Percentiles rank a stretch among this genome's conserved stretches.
Conservation (phyloP, 2,329 filamentous ascomycete species). For the Coleophoma eucalyptorum region DNA sequence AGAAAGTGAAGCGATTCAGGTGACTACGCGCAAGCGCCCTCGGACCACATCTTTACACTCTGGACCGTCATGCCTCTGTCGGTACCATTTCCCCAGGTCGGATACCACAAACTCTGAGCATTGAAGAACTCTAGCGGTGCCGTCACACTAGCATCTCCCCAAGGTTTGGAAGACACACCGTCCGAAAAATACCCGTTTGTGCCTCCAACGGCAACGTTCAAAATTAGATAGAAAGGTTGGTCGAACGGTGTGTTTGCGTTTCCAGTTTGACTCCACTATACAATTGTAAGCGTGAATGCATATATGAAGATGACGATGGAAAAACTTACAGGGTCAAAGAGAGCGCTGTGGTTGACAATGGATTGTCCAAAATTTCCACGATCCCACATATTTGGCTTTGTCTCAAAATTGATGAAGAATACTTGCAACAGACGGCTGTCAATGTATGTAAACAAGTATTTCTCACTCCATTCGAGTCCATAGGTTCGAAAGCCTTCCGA, state of each 20-base stretch:
- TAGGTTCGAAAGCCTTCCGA: conserved; percentile 44
- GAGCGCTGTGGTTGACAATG: conserved; percentile 16
- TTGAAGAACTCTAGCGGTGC: not conserved
- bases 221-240: not conserved
- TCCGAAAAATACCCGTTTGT: not conserved
- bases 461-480: conserved; percentile 47
- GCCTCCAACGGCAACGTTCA: not conserved
- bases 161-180: not conserved
- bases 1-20: too few species aligned
- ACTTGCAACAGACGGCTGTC: conserved; percentile 38
- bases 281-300: not conserved
- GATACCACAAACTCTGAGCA: not conserved
- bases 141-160: not conserved
- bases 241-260: not conserved
- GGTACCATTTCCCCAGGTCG: not conserved
- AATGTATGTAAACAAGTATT: conserved; percentile 50
- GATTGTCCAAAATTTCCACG: conserved; percentile 35
- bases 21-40: too few species aligned
- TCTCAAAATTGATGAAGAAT: conserved; percentile 27
- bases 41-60: not conserved
- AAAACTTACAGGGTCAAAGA: not conserved
- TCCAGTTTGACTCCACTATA: not conserved
- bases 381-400: conserved; percentile 25
- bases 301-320: not conserved
- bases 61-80: not conserved